Evolutionary conservation across 2,329 filamentous ascomycete genomes (phyloP), one percentile per base, ranked within the genome.

Genomic region (Cytospora piceae): DNA sequence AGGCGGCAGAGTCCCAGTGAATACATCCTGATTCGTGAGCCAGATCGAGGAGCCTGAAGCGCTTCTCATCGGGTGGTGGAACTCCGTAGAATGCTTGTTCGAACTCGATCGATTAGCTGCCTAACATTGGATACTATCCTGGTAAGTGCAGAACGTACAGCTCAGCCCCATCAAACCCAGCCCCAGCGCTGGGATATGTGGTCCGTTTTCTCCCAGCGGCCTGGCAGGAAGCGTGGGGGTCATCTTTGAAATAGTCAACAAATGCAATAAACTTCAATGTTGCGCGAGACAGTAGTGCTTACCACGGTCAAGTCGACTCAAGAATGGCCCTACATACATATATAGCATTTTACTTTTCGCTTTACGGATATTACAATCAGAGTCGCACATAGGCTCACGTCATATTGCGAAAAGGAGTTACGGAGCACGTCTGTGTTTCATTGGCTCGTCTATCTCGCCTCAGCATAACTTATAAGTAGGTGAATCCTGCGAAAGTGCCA

Each of bases 1-100:
- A 73, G 42, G 72, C 20, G 42, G 56, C 39, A 31, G 51, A 63
- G 42, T 68, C 66, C 66, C 63, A 68, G 29, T 63, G 60, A 15
- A 58, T 65, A n/a, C 34, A 59, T 20, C 66, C 66, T 20, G 65
- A 49, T 59, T 66, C 66, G 37, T 59, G 31, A 31, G 66, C 66
- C 29, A 63, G 58, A 31, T 68, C 66, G 4, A 68, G 63, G 29
- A 68, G 17, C 11, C 55, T 46, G 32, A 68, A 65, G 11, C 56
- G 62, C 42, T 65, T 53, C 24, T 68, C 63, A 27, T 65, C 58
- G 53, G 24, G 27, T n/a, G 58, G 62, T 29, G 39, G 14, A 20
- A 52, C 24, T 56, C 66, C 66, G 52, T 68, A 68, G 37, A 39
- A 34, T 34, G 29, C 9, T 24, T 58, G 29, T 17, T 29, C 20